Base-by-base conservation (phyloP, 129 eudicot genomes). In the Scalesia atractyloides region DNA sequence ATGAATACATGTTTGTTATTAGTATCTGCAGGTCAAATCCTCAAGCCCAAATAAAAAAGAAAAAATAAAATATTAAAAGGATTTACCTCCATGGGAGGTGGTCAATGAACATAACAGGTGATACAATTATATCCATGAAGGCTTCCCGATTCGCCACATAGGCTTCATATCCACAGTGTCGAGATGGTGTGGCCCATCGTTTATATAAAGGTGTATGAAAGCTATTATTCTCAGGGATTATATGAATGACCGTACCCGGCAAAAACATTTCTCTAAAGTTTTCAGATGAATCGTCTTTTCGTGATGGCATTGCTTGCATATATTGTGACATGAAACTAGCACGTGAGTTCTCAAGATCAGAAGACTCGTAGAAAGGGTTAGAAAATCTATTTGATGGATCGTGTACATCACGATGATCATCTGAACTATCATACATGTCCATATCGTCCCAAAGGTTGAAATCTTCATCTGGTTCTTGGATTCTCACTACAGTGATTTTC, bases 61-160 rank as follows among this genome's bases (percentile, higher is more conserved):
- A 37, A 0, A 7, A 16, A 49, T 14, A 15, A 52, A 52, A 17
- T 11, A 22, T 22, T 12, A n/a, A 66, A 66, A 64, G 50, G 20
- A 65, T 19, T 14, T 81, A 88, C 90, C 95, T 79, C 95, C 95
- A 88, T 52, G 95, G 95, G 39, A 89, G 84, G 76, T 89, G 96
- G 64, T 89, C 96, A n/a, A 89, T 81, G 73, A 89, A 89, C 96
- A 89, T 89, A 39, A 73, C 76, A 68, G 82, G 91, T 48, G 96
- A 89, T 2, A 89, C 89, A 13, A 76, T 14, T 52, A 89, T 84
- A 65, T 89, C 96, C 82, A 79, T 86, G 75, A 89, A 89, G 20
- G 83, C 80, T 64, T 89, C 87, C 63, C 87, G 76, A 56, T 82
- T 76, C 1, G 86, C 91, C 72, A 86, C 64, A 61, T 76, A 86